Base-by-base conservation (phyloP, 768 basidiomycete species). In the Hortiboletus flavorubellus region DNA sequence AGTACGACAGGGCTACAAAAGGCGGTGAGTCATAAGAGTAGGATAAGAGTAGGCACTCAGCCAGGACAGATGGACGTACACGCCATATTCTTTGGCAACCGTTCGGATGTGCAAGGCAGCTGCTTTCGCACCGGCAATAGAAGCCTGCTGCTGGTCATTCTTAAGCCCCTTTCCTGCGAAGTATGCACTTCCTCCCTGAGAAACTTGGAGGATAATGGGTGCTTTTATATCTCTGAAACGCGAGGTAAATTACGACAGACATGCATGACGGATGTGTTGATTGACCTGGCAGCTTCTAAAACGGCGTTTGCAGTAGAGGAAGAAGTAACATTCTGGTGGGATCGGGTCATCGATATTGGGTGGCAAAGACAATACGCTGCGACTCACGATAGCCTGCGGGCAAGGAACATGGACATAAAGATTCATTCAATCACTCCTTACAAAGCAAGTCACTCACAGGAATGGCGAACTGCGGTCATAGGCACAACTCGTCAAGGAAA, bases 191-290 rank as follows among this genome's bases (percentile, higher is more conserved):
- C 97, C 97, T 54, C 97, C 97, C 72, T 99, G 95, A 52, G 97
- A 99, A 59, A 95, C 87, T 71, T 98, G 97, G 66, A 98, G 78
- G 75, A 99, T 98, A 76, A 99, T 94, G 55, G 96, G 96, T 31
- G 96, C 81, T 73, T 98, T 98, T 81, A 91, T 84, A 72, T 98
- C 97, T 61, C 92, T 92, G 65, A 43, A 53, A 31, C 26, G 12
- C 21, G 21, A 58, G 26, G 26, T 68, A 30, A 60, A 50, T 16
- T 0, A 46, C 61, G 55, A 52, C 56, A 53, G 48, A 53, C 39
- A 42, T 43, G 16, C 42, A 45, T 29, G 7, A 34, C 2, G 38
- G 12, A 46, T 39, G 15, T 18, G 56, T 67, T 47, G 64, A 57
- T 67, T 45, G 64, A 91, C 91, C 93, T 86, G 48, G 96, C 96